Conservation (phyloP, 768 basidiomycete species). For the Lactifluus hygrophoroides region DNA sequence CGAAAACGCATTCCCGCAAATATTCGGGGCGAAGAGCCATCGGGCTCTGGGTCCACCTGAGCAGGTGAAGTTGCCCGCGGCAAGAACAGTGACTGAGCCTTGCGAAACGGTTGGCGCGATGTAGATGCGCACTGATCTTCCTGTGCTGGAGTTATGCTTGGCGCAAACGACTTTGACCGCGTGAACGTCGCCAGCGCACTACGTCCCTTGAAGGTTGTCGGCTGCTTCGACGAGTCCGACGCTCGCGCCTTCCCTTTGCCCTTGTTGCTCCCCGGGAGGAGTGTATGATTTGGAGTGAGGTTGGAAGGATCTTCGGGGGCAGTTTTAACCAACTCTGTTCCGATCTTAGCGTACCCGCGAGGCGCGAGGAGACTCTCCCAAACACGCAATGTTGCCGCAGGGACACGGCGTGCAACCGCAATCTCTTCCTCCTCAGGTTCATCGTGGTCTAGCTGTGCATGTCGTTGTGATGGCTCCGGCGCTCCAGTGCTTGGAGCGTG, state of each 20-base stretch:
- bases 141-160: slow-evolving; percentile 22
- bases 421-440: slow-evolving; percentile 45
- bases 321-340: slow-evolving; percentile 45
- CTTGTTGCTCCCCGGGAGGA: neutral
- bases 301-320: neutral
- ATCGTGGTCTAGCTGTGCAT: neutral
- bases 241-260: slow-evolving; percentile 4
- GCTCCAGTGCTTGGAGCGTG: neutral
- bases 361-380: slow-evolving; percentile 63
- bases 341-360: slow-evolving; percentile 56
- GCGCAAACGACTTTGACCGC: slow-evolving; percentile 58
- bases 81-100: slow-evolving; percentile 25
- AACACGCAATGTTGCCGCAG: slow-evolving; percentile 53
- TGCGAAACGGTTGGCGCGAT: slow-evolving; percentile 39
- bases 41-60: slow-evolving; percentile 18
- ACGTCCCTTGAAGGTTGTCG: slow-evolving; percentile 1
- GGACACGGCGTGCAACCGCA: slow-evolving; percentile 48
- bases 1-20: slow-evolving; percentile 52
- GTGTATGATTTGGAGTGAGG: slow-evolving; percentile 4
- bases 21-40: slow-evolving; percentile 24
- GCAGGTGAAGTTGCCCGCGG: neutral
- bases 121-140: slow-evolving; percentile 17
- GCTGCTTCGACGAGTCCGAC: neutral
- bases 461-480: neutral
- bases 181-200: slow-evolving; percentile 51